Evolutionary conservation across 306 rosid species (phyloP), one percentile per base, ranked within the genome.

Genomic region (Quercus aquifolioides): DNA sequence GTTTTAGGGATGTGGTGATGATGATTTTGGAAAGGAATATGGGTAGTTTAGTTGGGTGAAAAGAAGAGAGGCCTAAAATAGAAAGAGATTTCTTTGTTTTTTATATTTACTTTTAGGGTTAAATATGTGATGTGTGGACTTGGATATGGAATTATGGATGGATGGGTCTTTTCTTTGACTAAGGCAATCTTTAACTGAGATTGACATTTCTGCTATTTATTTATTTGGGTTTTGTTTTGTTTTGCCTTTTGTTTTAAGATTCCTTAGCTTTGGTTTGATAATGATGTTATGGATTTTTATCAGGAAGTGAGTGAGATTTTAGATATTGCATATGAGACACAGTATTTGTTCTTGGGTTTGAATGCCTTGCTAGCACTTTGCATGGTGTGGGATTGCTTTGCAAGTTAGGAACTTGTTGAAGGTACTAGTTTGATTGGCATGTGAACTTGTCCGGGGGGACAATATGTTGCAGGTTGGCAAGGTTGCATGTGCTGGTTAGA

Each of bases 401-500:
- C 58, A 51, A 71, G 64, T 52, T 26, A 35, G 25, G 31, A 69
- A 72, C 78, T 69, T 54, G 4, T 46, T 21, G 57, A 69, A 56
- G 74, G 72, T 21, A 60, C 64, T 6, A 9, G 52, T 46, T 31
- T 74, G 57, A 74, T 83, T 30, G 18, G 78, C 35, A 2, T 51
- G 43, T 67, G 55, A 58, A 51, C 77, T 25, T 51, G 46, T 55
- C 60, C 11, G 1, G 12, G 21, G 8, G 81, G 65, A 64, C 49
- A 18, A 2, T 73, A 70, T 30, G 78, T 55, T 52, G 41, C 58
- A 8, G 78, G 76, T 7, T 38, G 46, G 46, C 46, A 38, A 38
- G 46, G 46, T 78, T 75, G 80, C 80, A 83, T 83, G 78, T 87
- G 21, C 62, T 31, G 35, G 80, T 79, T 74, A 69, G 83, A 23